Conservation (phyloP, 2,329 filamentous ascomycete genomes). For the Chaetomium sp. region DNA sequence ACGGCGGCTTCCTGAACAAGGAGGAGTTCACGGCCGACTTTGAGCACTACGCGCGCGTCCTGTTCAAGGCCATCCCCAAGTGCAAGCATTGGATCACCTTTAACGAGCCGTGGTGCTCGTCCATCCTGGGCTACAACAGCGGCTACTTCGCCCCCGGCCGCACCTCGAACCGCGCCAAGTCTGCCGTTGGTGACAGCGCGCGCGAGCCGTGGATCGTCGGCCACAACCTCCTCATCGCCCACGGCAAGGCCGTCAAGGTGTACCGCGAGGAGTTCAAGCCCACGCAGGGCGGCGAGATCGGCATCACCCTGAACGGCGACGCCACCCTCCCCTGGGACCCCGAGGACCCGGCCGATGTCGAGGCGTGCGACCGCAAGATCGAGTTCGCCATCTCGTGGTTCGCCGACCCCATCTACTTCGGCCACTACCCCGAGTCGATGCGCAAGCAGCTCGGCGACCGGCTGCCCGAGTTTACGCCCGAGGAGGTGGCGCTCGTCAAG, state of each 20-base stretch:
- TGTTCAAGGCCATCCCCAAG: slow-evolving; percentile 73
- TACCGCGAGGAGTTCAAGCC: slow-evolving; percentile 82
- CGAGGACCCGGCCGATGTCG: slow-evolving; percentile 71
- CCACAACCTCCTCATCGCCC: slow-evolving; percentile 77
- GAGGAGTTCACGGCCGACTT: slow-evolving; percentile 82
- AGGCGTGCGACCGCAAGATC: slow-evolving; percentile 77
- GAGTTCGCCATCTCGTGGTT: slow-evolving; percentile 90
- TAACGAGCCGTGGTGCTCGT: slow-evolving; percentile 87
- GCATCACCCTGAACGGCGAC: slow-evolving; percentile 86
- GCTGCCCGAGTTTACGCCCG: slow-evolving; percentile 71
- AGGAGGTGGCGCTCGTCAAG: slow-evolving; percentile 72
- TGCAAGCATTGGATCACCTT: slow-evolving; percentile 90
- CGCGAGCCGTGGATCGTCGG: slow-evolving; percentile 82
- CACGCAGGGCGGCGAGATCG: slow-evolving; percentile 73
- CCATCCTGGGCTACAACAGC: slow-evolving; percentile 76
- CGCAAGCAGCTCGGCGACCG: slow-evolving; percentile 75
- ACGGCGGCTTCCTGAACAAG: slow-evolving; percentile 79
- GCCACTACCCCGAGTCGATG: slow-evolving; percentile 84
- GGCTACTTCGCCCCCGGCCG: slow-evolving; percentile 82
- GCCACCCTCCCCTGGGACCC: slow-evolving; percentile 82
- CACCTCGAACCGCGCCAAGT: slow-evolving; percentile 74
- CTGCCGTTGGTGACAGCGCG: slow-evolving; percentile 68
- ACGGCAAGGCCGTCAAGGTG: slow-evolving; percentile 77
- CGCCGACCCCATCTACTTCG: slow-evolving; percentile 82
- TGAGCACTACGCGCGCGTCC: slow-evolving; percentile 73